Evolutionary conservation across 2,329 filamentous ascomycete species (phyloP).

Genomic region (Aspergillus versicolor): DNA sequence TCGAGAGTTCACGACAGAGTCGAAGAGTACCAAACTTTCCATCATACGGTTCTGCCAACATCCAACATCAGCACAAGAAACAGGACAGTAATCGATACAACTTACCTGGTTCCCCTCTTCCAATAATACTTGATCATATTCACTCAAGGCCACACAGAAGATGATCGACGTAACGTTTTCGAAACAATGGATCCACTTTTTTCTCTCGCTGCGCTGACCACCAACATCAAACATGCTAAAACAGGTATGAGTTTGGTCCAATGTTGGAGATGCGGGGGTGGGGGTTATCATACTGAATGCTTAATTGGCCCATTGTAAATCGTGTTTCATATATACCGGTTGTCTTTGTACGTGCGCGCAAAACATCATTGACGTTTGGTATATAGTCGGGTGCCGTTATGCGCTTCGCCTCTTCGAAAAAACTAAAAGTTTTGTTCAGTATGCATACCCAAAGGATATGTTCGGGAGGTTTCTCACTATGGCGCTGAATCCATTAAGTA

Average conservation of each 20-base stretch:
- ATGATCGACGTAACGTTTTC: constrained; percentile 99
- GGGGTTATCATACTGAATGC: constrained; percentile 80
- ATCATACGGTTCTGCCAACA: constrained; percentile 94
- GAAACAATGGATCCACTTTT: constrained; percentile 99
- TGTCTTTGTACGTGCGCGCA: constrained; percentile 94
- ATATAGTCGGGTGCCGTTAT: constrained; percentile 85
- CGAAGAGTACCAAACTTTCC: constrained; percentile 93
- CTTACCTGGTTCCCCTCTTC: constrained; percentile 95
- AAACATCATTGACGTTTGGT: constrained; percentile 89
- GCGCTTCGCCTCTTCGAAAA: constrained; percentile 88
- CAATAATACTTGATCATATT: constrained; percentile 95
- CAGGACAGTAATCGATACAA: constrained; percentile 15
- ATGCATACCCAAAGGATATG: constrained; percentile 18
- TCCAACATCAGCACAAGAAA: constrained; percentile 11
- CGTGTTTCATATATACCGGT: constrained; percentile 99
- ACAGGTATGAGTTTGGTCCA: constrained; percentile 21
- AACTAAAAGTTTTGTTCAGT: constrained; percentile 56
- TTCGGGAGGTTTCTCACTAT: constrained; percentile 66
- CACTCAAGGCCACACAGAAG: constrained; percentile 95
- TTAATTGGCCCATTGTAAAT: constrained; percentile 97
- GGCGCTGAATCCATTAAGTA: constrained; percentile 99
- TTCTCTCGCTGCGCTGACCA: constrained; percentile 92
- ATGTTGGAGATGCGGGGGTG: constrained; percentile 3
- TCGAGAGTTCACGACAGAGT: constrained; percentile 96
- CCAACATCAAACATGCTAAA: constrained; percentile 98